Evolutionary conservation across 768 basidiomycete species (phyloP).

Genomic region (Gautieria morchelliformis): DNA sequence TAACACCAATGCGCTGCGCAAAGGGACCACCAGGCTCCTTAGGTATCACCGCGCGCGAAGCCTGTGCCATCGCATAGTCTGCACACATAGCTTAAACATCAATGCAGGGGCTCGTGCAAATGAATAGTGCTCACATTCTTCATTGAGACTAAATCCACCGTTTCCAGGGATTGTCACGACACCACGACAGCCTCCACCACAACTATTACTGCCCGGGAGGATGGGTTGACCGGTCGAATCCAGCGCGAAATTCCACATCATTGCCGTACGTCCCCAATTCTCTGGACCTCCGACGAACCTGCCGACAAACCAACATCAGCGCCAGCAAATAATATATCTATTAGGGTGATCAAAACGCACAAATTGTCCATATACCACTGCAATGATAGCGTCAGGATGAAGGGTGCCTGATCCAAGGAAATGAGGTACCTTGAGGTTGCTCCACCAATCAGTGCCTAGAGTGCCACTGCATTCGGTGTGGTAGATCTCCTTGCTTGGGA

Average conservation of each 20-base stretch:
- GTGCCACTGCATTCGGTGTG: conserved; percentile 59
- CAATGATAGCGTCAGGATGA: background rate
- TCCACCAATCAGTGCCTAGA: conserved; percentile 68
- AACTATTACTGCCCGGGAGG: conserved; percentile 55
- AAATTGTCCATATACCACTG: conserved; percentile 67
- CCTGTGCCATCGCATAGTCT: conserved; percentile 70
- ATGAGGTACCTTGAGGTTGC: conserved; percentile 55
- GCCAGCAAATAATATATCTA: background rate
- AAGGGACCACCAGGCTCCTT: conserved; percentile 59
- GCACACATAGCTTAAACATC: background rate
- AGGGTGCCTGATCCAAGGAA: background rate
- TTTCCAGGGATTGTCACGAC: conserved; percentile 58
- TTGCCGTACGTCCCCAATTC: conserved; percentile 27
- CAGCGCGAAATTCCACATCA: conserved; percentile 73
- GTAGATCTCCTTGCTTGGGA: conserved; percentile 48
- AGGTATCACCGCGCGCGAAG: conserved; percentile 63
- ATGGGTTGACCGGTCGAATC: conserved; percentile 55
- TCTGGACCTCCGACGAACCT: conserved; percentile 13
- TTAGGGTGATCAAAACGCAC: conserved; percentile 20
- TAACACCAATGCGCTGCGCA: conserved; percentile 57
- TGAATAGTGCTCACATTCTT: conserved; percentile 45
- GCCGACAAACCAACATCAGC: background rate
- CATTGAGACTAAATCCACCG: conserved; percentile 55
- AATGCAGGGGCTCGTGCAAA: background rate
- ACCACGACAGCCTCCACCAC: conserved; percentile 55